phyloP scores from a whole-genome alignment of 352 stramenopile species.

The Thalassiosira hispida region DNA sequence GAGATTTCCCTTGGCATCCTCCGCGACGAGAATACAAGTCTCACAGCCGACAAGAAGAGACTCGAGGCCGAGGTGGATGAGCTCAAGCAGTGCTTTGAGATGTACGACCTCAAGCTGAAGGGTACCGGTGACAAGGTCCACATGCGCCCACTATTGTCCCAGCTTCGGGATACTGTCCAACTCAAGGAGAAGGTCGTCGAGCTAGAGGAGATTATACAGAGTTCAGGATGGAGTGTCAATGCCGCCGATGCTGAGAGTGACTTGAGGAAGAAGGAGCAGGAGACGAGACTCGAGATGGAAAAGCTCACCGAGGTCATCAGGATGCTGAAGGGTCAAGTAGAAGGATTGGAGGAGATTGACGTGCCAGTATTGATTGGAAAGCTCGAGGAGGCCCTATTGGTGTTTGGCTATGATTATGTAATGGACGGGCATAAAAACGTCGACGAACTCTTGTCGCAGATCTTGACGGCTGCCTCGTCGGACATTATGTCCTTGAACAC shows the following conservation, averaged over 20 bases:
- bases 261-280: slow-evolving; percentile 32
- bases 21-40: slow-evolving; percentile 31
- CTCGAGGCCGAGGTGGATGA: slow-evolving; percentile 21
- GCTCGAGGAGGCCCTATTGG: slow-evolving; percentile 34
- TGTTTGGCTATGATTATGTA: slow-evolving; percentile 13
- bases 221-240: slow-evolving; percentile 33
- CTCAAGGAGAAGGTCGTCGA: slow-evolving; percentile 47
- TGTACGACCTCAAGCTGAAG: slow-evolving; percentile 26
- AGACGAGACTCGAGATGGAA: slow-evolving; percentile 28
- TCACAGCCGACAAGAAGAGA: slow-evolving; percentile 27
- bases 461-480: neutral
- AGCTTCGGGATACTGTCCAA: slow-evolving; percentile 41
- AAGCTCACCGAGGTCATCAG: slow-evolving; percentile 24
- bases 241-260: slow-evolving; percentile 23
- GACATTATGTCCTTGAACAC: neutral
- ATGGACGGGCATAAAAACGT: neutral
- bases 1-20: slow-evolving; percentile 14
- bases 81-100: slow-evolving; percentile 31
- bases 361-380: slow-evolving; percentile 43
- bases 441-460: neutral
- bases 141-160: slow-evolving; percentile 39
- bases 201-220: slow-evolving; percentile 42
- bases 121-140: slow-evolving; percentile 35
- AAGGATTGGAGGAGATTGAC: slow-evolving; percentile 47
- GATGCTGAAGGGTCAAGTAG: slow-evolving; percentile 33